Percentiles rank a stretch among this genome's conserved stretches.
phyloP scores from a whole-genome alignment of 768 basidiomycete species.

The Calocybe gangraenosa region DNA sequence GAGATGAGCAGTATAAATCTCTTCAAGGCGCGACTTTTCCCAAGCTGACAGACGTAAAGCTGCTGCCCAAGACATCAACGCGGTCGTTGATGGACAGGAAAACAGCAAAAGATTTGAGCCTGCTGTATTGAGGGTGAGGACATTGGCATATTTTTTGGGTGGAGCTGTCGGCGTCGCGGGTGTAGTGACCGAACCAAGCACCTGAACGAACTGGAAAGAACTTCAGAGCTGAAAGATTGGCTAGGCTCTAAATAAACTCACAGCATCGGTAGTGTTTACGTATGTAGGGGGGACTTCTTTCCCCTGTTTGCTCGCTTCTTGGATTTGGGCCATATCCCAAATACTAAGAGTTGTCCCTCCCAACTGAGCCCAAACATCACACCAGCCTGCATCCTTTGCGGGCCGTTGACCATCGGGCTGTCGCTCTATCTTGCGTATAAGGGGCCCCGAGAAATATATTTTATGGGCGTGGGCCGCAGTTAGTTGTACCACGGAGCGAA shows the following conservation, averaged over 20 bases:
- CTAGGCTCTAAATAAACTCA: conserved; percentile 35
- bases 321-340: conserved; percentile 89
- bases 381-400: conserved; percentile 73
- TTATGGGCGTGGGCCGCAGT: conserved; percentile 78
- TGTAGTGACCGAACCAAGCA: conserved; percentile 68
- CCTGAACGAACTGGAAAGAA: conserved; percentile 63
- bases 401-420: conserved; percentile 70
- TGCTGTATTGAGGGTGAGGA: conserved; percentile 91
- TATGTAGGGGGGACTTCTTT: conserved; percentile 84
- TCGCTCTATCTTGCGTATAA: conserved; percentile 74
- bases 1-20: conserved; percentile 96
- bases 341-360: conserved; percentile 86
- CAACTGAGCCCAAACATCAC: conserved; percentile 85
- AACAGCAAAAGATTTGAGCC: conserved; percentile 88
- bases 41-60: conserved; percentile 87
- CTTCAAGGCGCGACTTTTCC: conserved; percentile 94
- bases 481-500: conserved; percentile 72
- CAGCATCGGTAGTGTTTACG: conserved; percentile 85
- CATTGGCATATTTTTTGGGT: conserved; percentile 61
- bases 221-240: conserved; percentile 2
- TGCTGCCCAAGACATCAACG: conserved; percentile 85
- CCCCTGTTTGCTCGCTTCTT: conserved; percentile 77
- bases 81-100: conserved; percentile 69
- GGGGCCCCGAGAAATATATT: conserved; percentile 82
- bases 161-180: conserved; percentile 49